phyloP scores from a whole-genome alignment of 345 rosid species.

The Cochlearia excelsa region DNA sequence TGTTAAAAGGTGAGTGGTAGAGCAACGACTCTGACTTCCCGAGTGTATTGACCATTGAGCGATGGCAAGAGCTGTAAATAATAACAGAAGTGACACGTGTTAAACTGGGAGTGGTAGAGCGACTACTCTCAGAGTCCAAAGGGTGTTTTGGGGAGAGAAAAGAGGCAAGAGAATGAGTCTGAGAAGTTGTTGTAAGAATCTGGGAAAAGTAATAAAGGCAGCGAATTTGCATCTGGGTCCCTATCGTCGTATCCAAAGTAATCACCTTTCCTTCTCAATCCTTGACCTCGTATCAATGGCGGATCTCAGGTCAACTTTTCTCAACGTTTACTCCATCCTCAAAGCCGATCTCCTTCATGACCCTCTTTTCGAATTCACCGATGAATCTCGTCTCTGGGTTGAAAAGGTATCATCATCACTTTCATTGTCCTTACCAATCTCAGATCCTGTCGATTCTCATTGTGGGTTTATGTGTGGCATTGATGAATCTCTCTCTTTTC shows the following conservation, averaged over 20 bases:
- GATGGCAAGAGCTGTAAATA: no score
- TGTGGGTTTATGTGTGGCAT: neutral
- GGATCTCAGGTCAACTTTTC: slow-evolving; percentile 69
- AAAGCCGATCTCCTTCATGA: slow-evolving; percentile 77
- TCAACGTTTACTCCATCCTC: slow-evolving; percentile 51
- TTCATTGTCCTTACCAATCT: neutral
- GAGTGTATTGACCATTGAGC: no score
- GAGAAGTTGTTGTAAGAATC: slow-evolving; percentile 32
- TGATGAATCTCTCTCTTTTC: slow-evolving; percentile 2
- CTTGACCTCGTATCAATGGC: slow-evolving; percentile 43
- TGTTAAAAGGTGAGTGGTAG: no score
- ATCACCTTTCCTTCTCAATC: slow-evolving; percentile 15
- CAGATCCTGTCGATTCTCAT: slow-evolving; percentile 7
- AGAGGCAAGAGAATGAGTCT: slow-evolving; percentile 10
- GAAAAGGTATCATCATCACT: slow-evolving; percentile 38
- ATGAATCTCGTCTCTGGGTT: slow-evolving; percentile 80
- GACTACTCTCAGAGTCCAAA: neutral
- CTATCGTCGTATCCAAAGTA: slow-evolving; percentile 30
- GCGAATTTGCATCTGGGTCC: slow-evolving; percentile 23
- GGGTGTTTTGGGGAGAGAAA: slow-evolving; percentile 16
- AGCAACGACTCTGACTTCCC: no score
- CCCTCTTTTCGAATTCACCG: slow-evolving; percentile 76
- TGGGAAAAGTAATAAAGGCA: slow-evolving; percentile 20
- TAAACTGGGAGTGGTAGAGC: neutral
- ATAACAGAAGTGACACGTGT: slow-evolving; percentile 1